These are phyloP conservation scores for Luffa aegyptiaca DNA, from an alignment of 306 rosid genomes.

Conservation along the genomic window DNA sequence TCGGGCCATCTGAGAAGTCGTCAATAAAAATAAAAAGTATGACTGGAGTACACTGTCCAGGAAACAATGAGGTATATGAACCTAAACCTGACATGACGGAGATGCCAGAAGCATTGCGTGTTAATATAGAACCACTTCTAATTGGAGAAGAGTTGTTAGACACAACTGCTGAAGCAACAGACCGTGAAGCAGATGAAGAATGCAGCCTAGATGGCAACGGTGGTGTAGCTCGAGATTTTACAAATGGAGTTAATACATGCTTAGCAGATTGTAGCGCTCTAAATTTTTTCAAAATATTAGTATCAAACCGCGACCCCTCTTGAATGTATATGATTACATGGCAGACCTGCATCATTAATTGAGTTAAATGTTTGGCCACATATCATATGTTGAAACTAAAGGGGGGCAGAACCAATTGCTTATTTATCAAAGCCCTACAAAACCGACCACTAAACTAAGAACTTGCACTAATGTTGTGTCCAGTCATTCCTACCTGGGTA, in stretches of 20 bases:
- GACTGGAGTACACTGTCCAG: constrained; percentile 92
- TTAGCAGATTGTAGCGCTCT: constrained; percentile 77
- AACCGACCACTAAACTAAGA: not conserved
- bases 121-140: constrained; percentile 50
- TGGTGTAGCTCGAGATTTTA: constrained; percentile 36
- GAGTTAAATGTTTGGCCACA: not conserved
- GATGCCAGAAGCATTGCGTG: constrained; percentile 50
- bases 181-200: constrained; percentile 38
- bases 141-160: constrained; percentile 55
- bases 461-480: not conserved
- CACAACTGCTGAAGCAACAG: constrained; percentile 20
- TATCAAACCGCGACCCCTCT: constrained; percentile 67
- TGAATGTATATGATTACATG: constrained; percentile 69
- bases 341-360: constrained; percentile 74
- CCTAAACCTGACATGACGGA: constrained; percentile 86
- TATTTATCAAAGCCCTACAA: not conserved
- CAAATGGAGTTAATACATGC: constrained; percentile 66
- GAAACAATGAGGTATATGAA: constrained; percentile 84
- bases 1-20: constrained; percentile 50
- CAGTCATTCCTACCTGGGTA: not conserved
- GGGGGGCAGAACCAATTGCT: not conserved
- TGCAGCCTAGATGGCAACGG: constrained; percentile 38
- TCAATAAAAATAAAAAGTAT: constrained; percentile 64
- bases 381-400: not conserved
- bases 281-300: constrained; percentile 59